These are phyloP conservation scores for Mucor irregularis DNA, from an alignment of 371 early-diverging fungal genomes.

Conservation along the genomic window DNA sequence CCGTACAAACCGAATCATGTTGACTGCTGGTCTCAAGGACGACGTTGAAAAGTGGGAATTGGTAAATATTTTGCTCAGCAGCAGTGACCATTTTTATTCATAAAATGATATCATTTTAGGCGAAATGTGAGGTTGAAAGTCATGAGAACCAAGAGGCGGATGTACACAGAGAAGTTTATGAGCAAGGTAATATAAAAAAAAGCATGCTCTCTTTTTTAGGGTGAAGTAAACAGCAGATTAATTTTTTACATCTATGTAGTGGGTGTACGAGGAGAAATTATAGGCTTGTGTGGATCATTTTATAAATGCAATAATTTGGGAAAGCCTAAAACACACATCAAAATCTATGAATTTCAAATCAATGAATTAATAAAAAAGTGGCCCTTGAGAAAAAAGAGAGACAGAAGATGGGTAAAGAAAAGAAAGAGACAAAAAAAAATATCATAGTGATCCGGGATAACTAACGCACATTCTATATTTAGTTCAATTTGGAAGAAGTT, in stretches of 20 bases:
- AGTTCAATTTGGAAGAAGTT: constrained; percentile 61
- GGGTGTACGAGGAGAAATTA: constrained; percentile 51
- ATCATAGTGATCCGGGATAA: neutral
- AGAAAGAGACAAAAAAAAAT: neutral
- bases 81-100: neutral
- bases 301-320: constrained; percentile 48
- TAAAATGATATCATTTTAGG: constrained; percentile 15
- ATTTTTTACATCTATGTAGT: constrained; percentile 13
- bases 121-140: constrained; percentile 62
- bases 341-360: constrained; percentile 58
- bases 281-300: constrained; percentile 41
- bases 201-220: too few species aligned
- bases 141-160: constrained; percentile 54
- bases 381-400: constrained; percentile 52
- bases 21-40: constrained; percentile 50
- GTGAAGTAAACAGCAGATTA: neutral
- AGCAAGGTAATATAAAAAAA: constrained; percentile 50
- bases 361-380: constrained; percentile 51
- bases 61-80: constrained; percentile 22
- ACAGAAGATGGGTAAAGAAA: constrained; percentile 54
- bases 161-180: constrained; percentile 56
- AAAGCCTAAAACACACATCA: constrained; percentile 44
- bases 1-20: constrained; percentile 45
- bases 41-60: constrained; percentile 52
- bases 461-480: constrained; percentile 3